Evolutionary conservation across 2,329 filamentous ascomycete genomes (phyloP), one percentile per base, ranked within the genome.

Genomic region (Neonectria faginata): DNA sequence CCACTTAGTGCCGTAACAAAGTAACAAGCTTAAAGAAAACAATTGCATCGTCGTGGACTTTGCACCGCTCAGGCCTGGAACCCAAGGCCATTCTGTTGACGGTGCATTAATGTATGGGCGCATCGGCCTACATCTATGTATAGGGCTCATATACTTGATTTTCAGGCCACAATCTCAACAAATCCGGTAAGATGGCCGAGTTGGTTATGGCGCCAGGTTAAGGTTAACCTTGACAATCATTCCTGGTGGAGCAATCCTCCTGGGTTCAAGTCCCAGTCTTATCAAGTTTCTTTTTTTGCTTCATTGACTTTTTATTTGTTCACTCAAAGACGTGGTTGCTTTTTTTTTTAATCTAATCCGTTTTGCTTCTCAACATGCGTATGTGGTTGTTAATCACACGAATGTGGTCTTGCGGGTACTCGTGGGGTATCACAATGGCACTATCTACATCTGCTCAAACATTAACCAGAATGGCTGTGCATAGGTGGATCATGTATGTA

Each of bases 151-250:
- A 39, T 29, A 5, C 16, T 11, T 2, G n/a, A 27, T 41, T 45
- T 45, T 33, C 5, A 16, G 0, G 5, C 1, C 0, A 6, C 0
- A 5, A 3, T 3, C 31, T 42, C n/a, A 53, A 47, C 29, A 27
- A 12, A 58, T 16, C 47, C 25, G 60, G 60, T 58, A 55, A 63
- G 54, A 63, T 63, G 60, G 60, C 60, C 60, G 60, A 63, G 60
- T 63, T 63, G 60, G 60, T 63, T 63, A 63, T 63, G 60, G 60
- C 60, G 60, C 47, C 60, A 62, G 60, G 60, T 62, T 62, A 62
- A 62, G 60, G 60, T 62, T 45, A 62, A 62, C 53, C 60, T 62
- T 62, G 57, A 62, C 60, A 62, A 56, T 54, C 47, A 50, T 62
- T 62, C 60, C 60, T 62, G 60, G 52, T 63, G 60, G 60, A 63